Evolutionary conservation across 163 green algal genomes (phyloP).

Genomic region (Chlorella variabilis): DNA sequence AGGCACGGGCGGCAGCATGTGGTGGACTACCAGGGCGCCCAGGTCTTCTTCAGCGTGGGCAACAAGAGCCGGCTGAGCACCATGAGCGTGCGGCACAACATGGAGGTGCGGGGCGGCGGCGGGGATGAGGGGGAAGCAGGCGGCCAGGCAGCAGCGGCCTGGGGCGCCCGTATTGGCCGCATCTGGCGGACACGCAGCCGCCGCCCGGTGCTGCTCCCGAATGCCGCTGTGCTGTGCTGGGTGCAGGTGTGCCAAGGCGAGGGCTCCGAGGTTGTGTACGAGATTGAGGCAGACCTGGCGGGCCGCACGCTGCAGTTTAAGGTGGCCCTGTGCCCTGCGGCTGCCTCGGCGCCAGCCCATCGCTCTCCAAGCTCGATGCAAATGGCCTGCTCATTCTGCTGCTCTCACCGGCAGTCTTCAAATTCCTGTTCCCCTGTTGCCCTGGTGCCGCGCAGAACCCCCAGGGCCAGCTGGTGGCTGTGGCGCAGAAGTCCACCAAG

Average conservation of each 20-base stretch:
- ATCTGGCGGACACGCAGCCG: too few species aligned
- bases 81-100: constrained; percentile 20
- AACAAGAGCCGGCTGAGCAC: constrained; percentile 25
- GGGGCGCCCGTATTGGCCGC: too few species aligned
- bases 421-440: not conserved
- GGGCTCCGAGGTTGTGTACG: not conserved
- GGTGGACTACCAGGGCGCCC: not conserved
- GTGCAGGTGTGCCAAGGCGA: too few species aligned
- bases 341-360: not conserved
- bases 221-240: too few species aligned
- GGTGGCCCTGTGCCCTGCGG: not conserved
- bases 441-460: not conserved
- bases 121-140: not conserved
- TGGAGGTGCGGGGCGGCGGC: not conserved
- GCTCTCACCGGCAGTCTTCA: too few species aligned
- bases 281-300: constrained; percentile 9
- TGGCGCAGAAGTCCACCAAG: constrained; percentile 46
- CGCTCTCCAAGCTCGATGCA: not conserved
- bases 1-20: constrained; percentile 16
- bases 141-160: too few species aligned
- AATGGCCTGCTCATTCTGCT: too few species aligned
- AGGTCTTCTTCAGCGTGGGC: constrained; percentile 11
- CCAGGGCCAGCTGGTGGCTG: constrained; percentile 45
- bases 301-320: constrained; percentile 30
- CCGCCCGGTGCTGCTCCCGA: too few species aligned